phyloP scores from a whole-genome alignment of 768 basidiomycete species.

The Crucibulum laeve region DNA sequence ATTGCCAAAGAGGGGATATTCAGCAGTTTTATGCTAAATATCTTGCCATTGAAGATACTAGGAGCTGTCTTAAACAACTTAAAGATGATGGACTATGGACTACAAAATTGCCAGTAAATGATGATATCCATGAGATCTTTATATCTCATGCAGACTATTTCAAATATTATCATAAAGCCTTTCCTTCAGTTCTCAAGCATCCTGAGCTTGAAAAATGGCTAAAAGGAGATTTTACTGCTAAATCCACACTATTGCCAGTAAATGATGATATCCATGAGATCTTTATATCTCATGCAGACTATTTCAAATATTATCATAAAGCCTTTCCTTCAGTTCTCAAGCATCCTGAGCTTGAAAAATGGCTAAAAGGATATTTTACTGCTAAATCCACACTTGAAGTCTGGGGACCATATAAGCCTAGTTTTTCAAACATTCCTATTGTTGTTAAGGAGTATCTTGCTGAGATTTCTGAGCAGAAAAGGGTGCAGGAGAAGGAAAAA shows the following conservation, averaged over 20 bases:
- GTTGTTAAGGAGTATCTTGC: background rate
- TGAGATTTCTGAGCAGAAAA: background rate
- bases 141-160: too few relatives aligned
- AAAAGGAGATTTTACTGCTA: too few relatives aligned
- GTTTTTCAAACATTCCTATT: background rate
- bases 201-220: too few relatives aligned
- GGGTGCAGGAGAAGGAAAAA: background rate
- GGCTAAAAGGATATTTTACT: background rate
- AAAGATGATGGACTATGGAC: background rate
- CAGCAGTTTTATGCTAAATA: too few relatives aligned
- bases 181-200: too few relatives aligned
- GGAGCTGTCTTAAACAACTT: background rate
- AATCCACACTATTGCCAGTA: too few relatives aligned
- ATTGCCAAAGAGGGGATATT: too few relatives aligned
- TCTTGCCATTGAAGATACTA: too few relatives aligned
- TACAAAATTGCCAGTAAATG: background rate
- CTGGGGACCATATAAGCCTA: background rate
- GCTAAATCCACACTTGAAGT: background rate
- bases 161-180: too few relatives aligned
- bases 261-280: background rate
- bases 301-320: background rate
- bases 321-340: background rate
- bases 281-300: background rate
- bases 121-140: too few relatives aligned
- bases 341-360: background rate